phyloP scores from a whole-genome alignment of 495 filamentous ascomycete species.

The Xylaria cubensis region DNA sequence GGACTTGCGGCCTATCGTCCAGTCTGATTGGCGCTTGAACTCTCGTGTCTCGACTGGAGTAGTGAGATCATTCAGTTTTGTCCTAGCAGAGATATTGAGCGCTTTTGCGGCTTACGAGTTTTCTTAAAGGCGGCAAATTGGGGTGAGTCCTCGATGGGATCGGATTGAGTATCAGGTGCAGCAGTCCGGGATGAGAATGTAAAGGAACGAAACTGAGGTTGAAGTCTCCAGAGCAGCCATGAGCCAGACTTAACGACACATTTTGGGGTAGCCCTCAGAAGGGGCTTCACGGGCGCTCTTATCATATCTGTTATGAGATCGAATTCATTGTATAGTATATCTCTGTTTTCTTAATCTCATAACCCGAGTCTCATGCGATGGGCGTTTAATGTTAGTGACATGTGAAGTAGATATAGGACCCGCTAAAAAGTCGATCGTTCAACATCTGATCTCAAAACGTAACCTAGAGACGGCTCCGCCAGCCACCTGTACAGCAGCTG shows the following conservation, averaged over 20 bases:
- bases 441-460: neutral
- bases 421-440: conserved; percentile 7
- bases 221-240: neutral
- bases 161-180: neutral
- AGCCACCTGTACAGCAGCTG: neutral
- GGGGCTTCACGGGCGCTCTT: neutral
- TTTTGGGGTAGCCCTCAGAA: conserved; percentile 19
- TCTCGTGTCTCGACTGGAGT: neutral
- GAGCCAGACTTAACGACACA: neutral
- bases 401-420: neutral
- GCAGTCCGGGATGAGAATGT: neutral
- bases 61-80: neutral
- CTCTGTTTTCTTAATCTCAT: neutral
- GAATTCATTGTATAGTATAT: neutral
- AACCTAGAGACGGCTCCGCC: neutral
- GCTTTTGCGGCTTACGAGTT: neutral
- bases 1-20: conserved; percentile 55
- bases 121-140: conserved; percentile 4
- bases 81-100: neutral
- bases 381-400: neutral
- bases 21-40: conserved; percentile 34
- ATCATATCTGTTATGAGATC: conserved; percentile 15
- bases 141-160: neutral
- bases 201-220: conserved; percentile 1
- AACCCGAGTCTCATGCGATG: no score